Base-by-base conservation (phyloP, 1,139 yeast genomes). In the Eremothecium cymbalariae region DNA sequence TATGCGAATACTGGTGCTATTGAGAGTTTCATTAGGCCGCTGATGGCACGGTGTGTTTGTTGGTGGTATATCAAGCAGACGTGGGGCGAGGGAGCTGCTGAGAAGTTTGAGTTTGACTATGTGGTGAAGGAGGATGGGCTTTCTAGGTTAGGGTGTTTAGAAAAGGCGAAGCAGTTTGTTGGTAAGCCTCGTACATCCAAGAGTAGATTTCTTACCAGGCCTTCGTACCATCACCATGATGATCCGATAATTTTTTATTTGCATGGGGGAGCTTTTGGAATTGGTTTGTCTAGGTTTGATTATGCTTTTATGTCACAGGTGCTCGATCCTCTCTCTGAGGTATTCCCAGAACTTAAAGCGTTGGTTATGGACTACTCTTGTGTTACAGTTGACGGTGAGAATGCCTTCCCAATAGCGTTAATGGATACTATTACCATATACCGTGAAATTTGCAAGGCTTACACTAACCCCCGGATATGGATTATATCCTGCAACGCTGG, bases 241-340 rank as follows among this genome's bases (percentile, higher is more conserved):
- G 39, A 28, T 5, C 39, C 39, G 4, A 30, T 36, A 11, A 20
- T 36, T 25, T 18, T 39, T 13, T 39, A 39, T 29, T 19, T 39
- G 9, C 42, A 36, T 14, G 42, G 42, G 4, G 42, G 42, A 6
- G 40, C 37, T 8, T 36, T 39, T 32, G 29, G 36, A 12, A 14
- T 28, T 4, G 42, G 33, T 12, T 13, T 39, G 31, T 13, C 28
- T 4, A 28, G 38, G 8, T 12, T 12, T 17, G 33, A 32, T 19
- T 25, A 25, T 15, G 28, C 16, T 12, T 15, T 25, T n/a, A 6
- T 15, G 4, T n/a, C 16, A 16, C 12, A 14, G 15, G 9, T 25
- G n/a, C 9, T n/a, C n/a, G 13, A 13, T 12, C n/a, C 16, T 5
- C n/a, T 12, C 16, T n/a, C n/a, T 12, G 9, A 15, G 15, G 9